A percentile compares a stretch with the other conserved stretches of the same genome.
phyloP scores from a whole-genome alignment of 2,329 filamentous ascomycete species.

The Pestalotiopsis sp. region DNA sequence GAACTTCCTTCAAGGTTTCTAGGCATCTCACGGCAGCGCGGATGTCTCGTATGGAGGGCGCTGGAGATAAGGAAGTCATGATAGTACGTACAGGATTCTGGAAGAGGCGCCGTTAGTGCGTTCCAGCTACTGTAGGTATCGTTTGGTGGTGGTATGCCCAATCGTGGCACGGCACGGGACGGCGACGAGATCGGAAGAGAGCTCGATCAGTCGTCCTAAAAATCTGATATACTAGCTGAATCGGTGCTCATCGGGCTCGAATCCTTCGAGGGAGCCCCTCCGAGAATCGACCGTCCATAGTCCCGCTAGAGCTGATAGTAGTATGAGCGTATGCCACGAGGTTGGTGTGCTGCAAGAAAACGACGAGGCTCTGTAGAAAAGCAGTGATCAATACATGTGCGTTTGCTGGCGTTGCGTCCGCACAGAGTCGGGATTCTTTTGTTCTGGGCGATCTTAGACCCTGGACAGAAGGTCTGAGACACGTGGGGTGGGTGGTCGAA shows the following conservation, averaged over 20 bases:
- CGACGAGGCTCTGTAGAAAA: not conserved
- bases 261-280: not conserved
- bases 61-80: not conserved
- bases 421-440: not conserved
- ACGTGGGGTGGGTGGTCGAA: not conserved
- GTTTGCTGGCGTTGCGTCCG: not conserved
- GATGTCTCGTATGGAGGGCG: not conserved
- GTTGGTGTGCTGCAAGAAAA: not conserved
- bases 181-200: not conserved
- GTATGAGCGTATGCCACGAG: not conserved
- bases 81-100: not conserved
- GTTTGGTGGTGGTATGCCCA: not conserved
- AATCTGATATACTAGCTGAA: not conserved
- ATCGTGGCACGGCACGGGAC: not conserved
- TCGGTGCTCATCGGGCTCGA: not conserved
- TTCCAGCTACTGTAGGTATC: not conserved
- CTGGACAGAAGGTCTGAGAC: not conserved
- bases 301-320: not conserved
- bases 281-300: not conserved
- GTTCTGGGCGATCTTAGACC: not conserved
- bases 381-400: not conserved
- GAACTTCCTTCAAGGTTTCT: not conserved
- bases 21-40: not conserved
- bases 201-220: not conserved
- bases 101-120: not conserved